Evolutionary conservation across 352 stramenopile species (phyloP).

Genomic region (Phytophthora crassamura): DNA sequence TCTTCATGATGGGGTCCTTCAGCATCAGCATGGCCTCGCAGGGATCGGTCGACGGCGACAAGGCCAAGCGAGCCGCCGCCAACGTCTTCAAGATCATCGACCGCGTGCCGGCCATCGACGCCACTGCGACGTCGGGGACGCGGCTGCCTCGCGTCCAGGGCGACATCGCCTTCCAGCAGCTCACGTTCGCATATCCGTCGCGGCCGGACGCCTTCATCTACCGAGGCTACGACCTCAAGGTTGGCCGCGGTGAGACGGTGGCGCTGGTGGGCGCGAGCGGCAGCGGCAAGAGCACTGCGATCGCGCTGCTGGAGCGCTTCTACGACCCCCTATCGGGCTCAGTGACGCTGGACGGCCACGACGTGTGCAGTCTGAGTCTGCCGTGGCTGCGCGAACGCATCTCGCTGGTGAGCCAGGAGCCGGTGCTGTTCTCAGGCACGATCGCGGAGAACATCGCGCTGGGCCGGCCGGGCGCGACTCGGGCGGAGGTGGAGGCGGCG

Average conservation of each 20-base stretch:
- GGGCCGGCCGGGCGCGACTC: constrained; percentile 20
- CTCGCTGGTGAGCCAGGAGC: constrained; percentile 31
- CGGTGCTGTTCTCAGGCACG: constrained; percentile 24
- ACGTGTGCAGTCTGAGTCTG: constrained; percentile 71
- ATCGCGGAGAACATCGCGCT: constrained; percentile 31
- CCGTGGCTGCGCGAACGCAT: constrained; percentile 42
- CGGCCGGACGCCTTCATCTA: constrained; percentile 79
- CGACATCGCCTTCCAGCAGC: constrained; percentile 78
- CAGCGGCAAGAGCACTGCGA: constrained; percentile 88
- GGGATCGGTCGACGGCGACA: constrained; percentile 49
- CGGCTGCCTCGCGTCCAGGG: constrained; percentile 47
- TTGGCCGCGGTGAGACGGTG: constrained; percentile 72
- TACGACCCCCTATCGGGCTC: constrained; percentile 44
- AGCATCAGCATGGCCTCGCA: constrained; percentile 66
- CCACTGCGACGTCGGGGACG: constrained; percentile 19
- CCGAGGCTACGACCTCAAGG: constrained; percentile 71
- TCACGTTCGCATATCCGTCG: constrained; percentile 93
- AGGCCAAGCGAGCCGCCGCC: constrained; percentile 59
- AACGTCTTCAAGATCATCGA: constrained; percentile 90
- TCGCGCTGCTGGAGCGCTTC: constrained; percentile 56
- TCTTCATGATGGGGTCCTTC: constrained; percentile 53
- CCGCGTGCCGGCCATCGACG: constrained; percentile 51
- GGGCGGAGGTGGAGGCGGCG: constrained; percentile 56
- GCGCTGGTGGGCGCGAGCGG: constrained; percentile 89
- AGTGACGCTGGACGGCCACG: constrained; percentile 74